A percentile compares a stretch with the other conserved stretches of the same genome.
Conservation (phyloP, 805 yeast species). For the Myxozyma geophila region DNA sequence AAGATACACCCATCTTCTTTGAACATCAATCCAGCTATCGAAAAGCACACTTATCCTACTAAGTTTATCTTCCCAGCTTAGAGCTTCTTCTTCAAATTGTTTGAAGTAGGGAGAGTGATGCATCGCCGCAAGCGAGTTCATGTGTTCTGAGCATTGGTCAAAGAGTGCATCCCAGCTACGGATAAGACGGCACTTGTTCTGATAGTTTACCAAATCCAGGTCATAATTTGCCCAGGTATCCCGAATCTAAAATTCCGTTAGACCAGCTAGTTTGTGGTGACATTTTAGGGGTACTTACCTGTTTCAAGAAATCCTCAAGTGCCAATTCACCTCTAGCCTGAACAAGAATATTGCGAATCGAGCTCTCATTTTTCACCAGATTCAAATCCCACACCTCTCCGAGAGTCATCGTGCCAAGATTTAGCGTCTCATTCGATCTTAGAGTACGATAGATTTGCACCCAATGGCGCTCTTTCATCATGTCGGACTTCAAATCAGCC, state of each 20-base stretch:
- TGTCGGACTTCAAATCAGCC: conserved; percentile 57
- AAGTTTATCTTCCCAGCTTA: conserved; percentile 61
- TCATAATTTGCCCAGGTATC: conserved; percentile 59
- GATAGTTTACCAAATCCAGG: conserved; percentile 60
- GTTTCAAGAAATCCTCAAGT: conserved; percentile 60
- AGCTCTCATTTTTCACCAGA: conserved; percentile 51
- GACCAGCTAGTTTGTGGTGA: background rate
- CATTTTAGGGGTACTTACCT: conserved; percentile 16
- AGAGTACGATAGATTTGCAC: conserved; percentile 33
- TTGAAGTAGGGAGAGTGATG: conserved; percentile 65
- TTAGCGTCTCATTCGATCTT: conserved; percentile 41
- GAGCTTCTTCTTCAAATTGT: conserved; percentile 63
- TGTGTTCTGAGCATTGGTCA: conserved; percentile 61
- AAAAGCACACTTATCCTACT: conserved; percentile 56
- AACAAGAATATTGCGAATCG: conserved; percentile 55
- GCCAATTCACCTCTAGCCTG: conserved; percentile 75
- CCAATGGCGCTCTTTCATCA: conserved; percentile 74
- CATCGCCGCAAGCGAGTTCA: conserved; percentile 70
- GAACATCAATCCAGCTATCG: conserved; percentile 80
- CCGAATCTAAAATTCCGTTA: conserved; percentile 46
- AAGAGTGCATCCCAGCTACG: conserved; percentile 70
- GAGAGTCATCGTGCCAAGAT: conserved; percentile 48
- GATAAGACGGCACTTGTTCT: conserved; percentile 59
- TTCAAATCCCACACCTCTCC: conserved; percentile 68
- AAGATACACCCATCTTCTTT: conserved; percentile 85